phyloP scores from a whole-genome alignment of 345 rosid species.

The Moricandia arvensis region DNA sequence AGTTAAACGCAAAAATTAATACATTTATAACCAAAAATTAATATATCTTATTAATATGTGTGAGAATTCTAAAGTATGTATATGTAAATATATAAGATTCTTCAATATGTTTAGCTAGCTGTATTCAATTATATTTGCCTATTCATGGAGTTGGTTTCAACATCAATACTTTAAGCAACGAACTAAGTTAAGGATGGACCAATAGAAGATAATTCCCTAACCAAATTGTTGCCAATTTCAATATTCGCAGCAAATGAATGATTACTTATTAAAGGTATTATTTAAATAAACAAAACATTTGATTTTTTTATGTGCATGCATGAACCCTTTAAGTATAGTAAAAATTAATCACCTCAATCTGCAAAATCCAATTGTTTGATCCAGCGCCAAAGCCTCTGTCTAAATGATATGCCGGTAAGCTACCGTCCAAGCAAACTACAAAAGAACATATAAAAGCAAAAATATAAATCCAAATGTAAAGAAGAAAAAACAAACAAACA shows the following conservation, averaged over 20 bases:
- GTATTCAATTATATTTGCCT: constrained; percentile 32
- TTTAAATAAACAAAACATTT: neutral
- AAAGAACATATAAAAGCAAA: neutral
- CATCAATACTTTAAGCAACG: constrained; percentile 12
- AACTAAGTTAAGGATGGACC: constrained; percentile 7
- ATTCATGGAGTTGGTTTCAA: constrained; percentile 26
- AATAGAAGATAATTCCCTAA: neutral
- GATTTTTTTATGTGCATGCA: neutral
- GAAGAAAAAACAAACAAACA: neutral
- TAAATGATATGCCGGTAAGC: constrained; percentile 84
- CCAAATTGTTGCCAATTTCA: neutral
- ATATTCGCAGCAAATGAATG: neutral
- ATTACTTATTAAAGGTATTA: neutral
- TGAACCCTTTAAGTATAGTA: neutral
- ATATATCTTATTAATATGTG: too few relatives aligned
- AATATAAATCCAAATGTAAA: neutral
- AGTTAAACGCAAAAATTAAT: too few relatives aligned
- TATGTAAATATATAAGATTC: neutral
- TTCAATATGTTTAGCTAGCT: constrained; percentile 17
- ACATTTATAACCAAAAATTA: too few relatives aligned
- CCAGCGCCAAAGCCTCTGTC: constrained; percentile 85
- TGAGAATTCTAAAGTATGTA: too few relatives aligned
- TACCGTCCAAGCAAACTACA: constrained; percentile 92
- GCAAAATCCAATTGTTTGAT: constrained; percentile 74
- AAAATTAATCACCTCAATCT: constrained; percentile 69